phyloP scores from a whole-genome alignment of 495 filamentous ascomycete species.

The Xylaria sp. region DNA sequence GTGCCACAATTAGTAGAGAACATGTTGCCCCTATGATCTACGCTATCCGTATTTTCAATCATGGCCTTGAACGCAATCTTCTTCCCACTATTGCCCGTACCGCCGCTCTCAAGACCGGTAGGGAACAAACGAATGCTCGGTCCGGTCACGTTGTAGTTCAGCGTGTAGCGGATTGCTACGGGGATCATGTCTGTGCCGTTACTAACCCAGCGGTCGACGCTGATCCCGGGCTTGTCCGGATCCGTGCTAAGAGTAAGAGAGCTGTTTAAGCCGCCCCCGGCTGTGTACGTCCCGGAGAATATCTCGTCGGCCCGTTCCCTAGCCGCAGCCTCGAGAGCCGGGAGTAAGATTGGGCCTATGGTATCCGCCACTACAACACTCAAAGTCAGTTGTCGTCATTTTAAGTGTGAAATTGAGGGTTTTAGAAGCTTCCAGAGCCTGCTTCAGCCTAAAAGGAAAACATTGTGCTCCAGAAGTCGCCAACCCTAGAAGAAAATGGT shows the following conservation, averaged over 20 bases:
- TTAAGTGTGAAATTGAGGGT: no score
- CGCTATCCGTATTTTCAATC: conserved; percentile 41
- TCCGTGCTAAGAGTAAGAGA: conserved; percentile 49
- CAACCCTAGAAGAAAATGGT: no score
- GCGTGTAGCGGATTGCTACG: conserved; percentile 41
- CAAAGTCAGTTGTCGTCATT: no score
- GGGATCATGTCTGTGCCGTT: conserved; percentile 58
- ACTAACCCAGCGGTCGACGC: conserved; percentile 55
- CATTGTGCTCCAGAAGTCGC: no score
- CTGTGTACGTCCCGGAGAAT: conserved; percentile 52
- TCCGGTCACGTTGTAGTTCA: conserved; percentile 39
- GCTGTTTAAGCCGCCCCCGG: conserved; percentile 30
- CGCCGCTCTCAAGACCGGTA: conserved; percentile 47
- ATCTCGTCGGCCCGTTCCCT: conserved; percentile 49
- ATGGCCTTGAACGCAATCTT: conserved; percentile 56
- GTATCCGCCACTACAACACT: no score
- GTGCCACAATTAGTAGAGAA: conserved; percentile 57
- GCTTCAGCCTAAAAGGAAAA: no score
- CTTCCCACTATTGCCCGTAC: conserved; percentile 33
- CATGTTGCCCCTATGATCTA: conserved; percentile 41
- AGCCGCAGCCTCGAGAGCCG: conserved; percentile 54
- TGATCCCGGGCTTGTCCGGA: conserved; percentile 50
- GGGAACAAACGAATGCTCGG: conserved; percentile 59
- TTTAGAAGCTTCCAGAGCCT: no score
- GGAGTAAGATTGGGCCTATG: conserved; percentile 49